Percentiles rank a stretch among this genome's conserved stretches.
Evolutionary conservation across 1,284 basidiomycete species (phyloP).

Genomic region (Papiliotrema fonsecae): DNA sequence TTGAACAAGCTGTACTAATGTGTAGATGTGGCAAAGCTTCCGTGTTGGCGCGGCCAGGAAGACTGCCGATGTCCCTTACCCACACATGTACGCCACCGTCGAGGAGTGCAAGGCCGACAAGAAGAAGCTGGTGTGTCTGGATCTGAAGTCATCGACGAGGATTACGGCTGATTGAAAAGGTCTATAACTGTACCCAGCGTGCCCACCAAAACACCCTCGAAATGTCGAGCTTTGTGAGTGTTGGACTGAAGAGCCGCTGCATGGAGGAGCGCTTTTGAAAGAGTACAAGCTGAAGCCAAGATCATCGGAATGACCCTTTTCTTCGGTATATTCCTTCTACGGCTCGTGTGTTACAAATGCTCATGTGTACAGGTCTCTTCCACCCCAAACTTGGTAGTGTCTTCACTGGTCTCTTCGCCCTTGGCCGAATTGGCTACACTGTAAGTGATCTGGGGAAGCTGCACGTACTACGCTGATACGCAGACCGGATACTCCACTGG

Average conservation of each 20-base stretch:
- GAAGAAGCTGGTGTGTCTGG: constrained; percentile 28
- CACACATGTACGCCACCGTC: constrained; percentile 35
- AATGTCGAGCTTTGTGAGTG: no score
- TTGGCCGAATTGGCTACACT: constrained; percentile 32
- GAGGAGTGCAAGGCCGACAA: constrained; percentile 35
- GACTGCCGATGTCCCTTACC: constrained; percentile 32
- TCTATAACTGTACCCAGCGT: constrained; percentile 41
- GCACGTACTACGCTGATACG: background rate
- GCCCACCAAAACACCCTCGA: constrained; percentile 44
- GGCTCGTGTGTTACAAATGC: background rate
- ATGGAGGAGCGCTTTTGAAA: no score
- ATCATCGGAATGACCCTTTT: constrained; percentile 23
- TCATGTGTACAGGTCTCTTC: constrained; percentile 25
- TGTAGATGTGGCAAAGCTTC: constrained; percentile 29
- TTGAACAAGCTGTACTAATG: background rate
- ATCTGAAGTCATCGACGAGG: background rate
- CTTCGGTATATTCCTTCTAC: constrained; percentile 21
- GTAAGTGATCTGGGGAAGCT: constrained; percentile 14
- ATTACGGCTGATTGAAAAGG: constrained; percentile 3
- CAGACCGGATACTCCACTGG: constrained; percentile 30
- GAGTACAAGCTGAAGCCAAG: no score
- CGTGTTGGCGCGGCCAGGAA: constrained; percentile 25
- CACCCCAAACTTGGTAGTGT: constrained; percentile 31
- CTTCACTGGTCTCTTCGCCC: constrained; percentile 17
- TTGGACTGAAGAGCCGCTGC: no score